Conservation (phyloP, 108 stramenopile genomes). For the Nitzschia sp. region DNA sequence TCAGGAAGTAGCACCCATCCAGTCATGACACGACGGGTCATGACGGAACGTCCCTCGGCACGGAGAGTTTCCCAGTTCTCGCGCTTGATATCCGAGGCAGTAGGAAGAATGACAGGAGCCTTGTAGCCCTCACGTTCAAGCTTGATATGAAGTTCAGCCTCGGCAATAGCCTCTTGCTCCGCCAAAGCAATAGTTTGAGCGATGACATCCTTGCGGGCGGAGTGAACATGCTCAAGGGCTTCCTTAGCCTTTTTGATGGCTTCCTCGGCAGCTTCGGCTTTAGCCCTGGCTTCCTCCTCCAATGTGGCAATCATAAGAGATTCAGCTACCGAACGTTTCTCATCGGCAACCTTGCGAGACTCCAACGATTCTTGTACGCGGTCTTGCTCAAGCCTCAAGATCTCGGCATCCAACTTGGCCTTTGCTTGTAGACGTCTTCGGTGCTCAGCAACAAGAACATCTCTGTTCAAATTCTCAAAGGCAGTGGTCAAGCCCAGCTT, state of each 20-base stretch:
- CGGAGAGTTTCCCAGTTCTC: conserved; percentile 54
- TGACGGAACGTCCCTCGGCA: conserved; percentile 37
- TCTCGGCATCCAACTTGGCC: conserved; percentile 20
- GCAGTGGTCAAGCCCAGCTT: background rate
- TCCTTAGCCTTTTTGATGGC: conserved; percentile 34
- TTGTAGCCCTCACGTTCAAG: conserved; percentile 33
- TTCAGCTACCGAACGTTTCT: conserved; percentile 29
- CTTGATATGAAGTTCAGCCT: conserved; percentile 30
- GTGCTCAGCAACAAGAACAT: conserved; percentile 30
- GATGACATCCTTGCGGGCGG: conserved; percentile 25
- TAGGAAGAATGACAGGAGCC: conserved; percentile 25
- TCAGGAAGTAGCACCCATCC: conserved; percentile 40
- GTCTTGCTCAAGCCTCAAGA: conserved; percentile 28
- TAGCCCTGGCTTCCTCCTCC: conserved; percentile 39
- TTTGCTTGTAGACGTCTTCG: conserved; percentile 22
- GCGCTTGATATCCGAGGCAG: conserved; percentile 11
- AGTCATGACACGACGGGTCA: conserved; percentile 42
- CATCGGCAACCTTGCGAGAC: conserved; percentile 20
- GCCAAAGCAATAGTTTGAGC: conserved; percentile 37
- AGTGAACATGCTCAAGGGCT: conserved; percentile 27
- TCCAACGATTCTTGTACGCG: conserved; percentile 26
- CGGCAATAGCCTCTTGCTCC: conserved; percentile 40
- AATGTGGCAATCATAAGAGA: conserved; percentile 27
- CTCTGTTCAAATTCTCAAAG: conserved; percentile 24
- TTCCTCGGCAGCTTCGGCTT: conserved; percentile 39